Evolutionary conservation across 192 early-diverging fungal genomes (phyloP), one percentile per base, ranked within the genome.

Genomic region (Lunasporangiospora selenospora): DNA sequence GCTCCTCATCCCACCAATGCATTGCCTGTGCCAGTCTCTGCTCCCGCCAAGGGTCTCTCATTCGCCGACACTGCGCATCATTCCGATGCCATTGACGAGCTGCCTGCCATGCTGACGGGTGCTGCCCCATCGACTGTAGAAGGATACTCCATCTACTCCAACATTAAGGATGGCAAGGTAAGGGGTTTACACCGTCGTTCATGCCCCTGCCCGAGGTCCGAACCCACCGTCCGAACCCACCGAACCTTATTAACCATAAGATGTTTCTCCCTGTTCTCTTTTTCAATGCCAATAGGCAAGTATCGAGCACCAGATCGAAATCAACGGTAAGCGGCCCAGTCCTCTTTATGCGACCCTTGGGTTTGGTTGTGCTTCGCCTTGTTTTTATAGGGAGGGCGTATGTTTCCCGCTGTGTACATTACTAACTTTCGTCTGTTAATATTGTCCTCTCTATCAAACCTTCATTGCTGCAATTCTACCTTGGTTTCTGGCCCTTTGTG

Each of bases 281-380:
- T 43, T 6, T n/a, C 21, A 12, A 24, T 39, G 11, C 26, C 23
- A 6, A 50, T 38, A 73, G 69, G 69, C 46, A 33, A 73, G 69
- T 56, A 53, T 73, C 27, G 69, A 73, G 52, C 69, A 73, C 41
- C 69, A 73, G 69, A 73, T 73, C 49, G 69, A 73, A 10, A 73
- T 73, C 42, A 73, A 73, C 38, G 69, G 69, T 58, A 63, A 55
- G 53, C 21, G 5, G 34, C 2, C 8, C 21, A 48, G 8, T 31
- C 24, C 31, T 23, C 7, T 33, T 33, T 6, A n/a, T n/a, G n/a
- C n/a, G n/a, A n/a, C n/a, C n/a, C n/a, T n/a, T n/a, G n/a, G n/a
- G n/a, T n/a, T n/a, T n/a, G n/a, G n/a, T n/a, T n/a, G n/a, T n/a
- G n/a, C n/a, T n/a, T n/a, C n/a, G n/a, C n/a, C n/a, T n/a, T n/a